Conservation (phyloP, 2,329 filamentous ascomycete species). For the Botryotinia convoluta region DNA sequence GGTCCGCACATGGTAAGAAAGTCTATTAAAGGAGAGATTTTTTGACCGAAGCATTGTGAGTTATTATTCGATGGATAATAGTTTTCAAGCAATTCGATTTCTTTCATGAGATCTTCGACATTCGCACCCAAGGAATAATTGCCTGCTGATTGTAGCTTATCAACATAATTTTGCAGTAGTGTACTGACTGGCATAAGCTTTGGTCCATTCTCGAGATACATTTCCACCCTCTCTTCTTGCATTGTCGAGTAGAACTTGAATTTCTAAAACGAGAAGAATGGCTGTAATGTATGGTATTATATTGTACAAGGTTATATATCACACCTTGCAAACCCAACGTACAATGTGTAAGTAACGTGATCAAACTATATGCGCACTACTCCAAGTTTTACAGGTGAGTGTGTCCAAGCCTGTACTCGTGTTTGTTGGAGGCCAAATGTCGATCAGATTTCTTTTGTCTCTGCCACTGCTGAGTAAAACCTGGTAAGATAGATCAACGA, state of each 20-base stretch:
- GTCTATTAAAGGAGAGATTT: constrained; percentile 16
- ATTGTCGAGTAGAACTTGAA: neutral
- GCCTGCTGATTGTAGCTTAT: constrained; percentile 3
- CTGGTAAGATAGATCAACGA: neutral
- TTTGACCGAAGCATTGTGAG: neutral
- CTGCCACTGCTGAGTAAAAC: neutral
- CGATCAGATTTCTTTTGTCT: neutral
- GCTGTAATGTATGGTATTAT: neutral
- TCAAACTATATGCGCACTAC: neutral
- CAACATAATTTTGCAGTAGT: constrained; percentile 12
- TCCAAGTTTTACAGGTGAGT: neutral
- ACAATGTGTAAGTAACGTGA: neutral
- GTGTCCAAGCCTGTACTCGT: neutral
- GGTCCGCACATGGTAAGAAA: constrained; percentile 15
- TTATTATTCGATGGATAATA: constrained; percentile 11
- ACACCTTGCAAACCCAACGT: neutral
- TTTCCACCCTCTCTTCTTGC: neutral
- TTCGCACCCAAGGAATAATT: neutral
- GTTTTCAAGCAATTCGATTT: constrained; percentile 13
- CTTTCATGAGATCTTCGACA: constrained; percentile 15
- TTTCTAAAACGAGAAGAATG: neutral
- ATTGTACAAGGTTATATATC: neutral
- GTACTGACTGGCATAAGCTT: neutral
- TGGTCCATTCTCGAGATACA: constrained; percentile 10
- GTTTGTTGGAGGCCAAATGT: neutral